Percentiles rank a stretch among this genome's conserved stretches.
Conservation (phyloP, 2,329 filamentous ascomycete genomes). For the Neurospora crassa region DNA sequence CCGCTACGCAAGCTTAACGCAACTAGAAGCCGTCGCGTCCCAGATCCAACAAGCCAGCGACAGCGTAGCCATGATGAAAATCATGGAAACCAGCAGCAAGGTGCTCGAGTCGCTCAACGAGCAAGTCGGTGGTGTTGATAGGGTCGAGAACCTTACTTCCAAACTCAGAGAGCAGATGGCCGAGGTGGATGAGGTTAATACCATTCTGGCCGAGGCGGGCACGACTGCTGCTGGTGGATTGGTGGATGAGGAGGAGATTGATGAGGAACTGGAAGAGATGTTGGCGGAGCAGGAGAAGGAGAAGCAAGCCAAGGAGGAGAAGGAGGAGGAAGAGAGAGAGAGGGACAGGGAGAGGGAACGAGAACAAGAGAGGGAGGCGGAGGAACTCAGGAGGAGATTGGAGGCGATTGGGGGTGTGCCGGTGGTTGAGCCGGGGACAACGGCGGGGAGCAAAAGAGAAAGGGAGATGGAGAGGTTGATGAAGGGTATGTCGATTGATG, state of each 20-base stretch:
- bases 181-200: conserved; percentile 72
- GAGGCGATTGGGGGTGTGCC: conserved; percentile 35
- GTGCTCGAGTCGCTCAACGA: conserved; percentile 63
- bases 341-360: conserved; percentile 16
- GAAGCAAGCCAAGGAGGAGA: conserved; percentile 42
- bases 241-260: conserved; percentile 75
- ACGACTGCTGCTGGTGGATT: conserved; percentile 23
- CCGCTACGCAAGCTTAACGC: conserved; percentile 56
- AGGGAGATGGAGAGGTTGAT: conserved; percentile 17
- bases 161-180: conserved; percentile 69
- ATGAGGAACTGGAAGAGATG: conserved; percentile 76
- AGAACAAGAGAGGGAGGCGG: conserved; percentile 33
- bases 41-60: conserved; percentile 79
- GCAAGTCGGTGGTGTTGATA: conserved; percentile 66
- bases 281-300: conserved; percentile 46
- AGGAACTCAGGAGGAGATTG: conserved; percentile 37
- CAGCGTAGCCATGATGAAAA: conserved; percentile 71
- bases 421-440: conserved; percentile 4
- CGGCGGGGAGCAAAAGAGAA: conserved; percentile 14
- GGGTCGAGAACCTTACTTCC: conserved; percentile 68
- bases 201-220: conserved; percentile 59
- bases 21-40: conserved; percentile 75
- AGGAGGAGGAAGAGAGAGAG: conserved; percentile 33
- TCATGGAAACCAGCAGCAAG: conserved; percentile 51
- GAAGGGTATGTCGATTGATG: conserved; percentile 28